These are phyloP conservation scores for Stephania yunnanensis DNA, from an alignment of 164 flowering plant species.

Conservation along the genomic window DNA sequence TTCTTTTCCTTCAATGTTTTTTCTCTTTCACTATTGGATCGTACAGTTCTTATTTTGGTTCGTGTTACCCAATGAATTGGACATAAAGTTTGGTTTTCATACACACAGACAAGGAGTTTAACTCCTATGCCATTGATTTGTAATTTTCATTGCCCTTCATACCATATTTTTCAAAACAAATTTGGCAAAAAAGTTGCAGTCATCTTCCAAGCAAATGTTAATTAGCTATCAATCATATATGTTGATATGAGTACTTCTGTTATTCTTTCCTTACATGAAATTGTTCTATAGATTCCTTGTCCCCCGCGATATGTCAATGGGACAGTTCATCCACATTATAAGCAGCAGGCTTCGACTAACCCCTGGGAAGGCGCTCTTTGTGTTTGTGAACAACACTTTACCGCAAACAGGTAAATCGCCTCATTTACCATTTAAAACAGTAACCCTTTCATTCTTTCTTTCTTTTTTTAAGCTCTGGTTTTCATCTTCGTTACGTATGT, in stretches of 20 bases:
- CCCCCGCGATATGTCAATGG: constrained; percentile 94
- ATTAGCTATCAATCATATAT: too few relatives aligned
- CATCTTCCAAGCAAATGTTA: too few relatives aligned
- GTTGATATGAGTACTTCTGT: background rate
- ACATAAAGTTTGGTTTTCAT: background rate
- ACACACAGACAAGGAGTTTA: background rate
- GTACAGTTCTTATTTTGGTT: background rate
- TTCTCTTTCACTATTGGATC: background rate
- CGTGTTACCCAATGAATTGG: background rate
- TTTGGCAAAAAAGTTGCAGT: too few relatives aligned
- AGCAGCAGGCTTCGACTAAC: constrained; percentile 67
- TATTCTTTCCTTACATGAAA: background rate
- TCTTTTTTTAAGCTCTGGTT: background rate
- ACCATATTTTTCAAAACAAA: too few relatives aligned
- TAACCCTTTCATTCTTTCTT: background rate
- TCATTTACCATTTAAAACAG: background rate
- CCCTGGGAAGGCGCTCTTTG: constrained; percentile 92
- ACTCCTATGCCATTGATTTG: background rate
- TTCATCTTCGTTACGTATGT: background rate
- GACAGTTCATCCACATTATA: constrained; percentile 84
- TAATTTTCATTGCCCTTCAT: too few relatives aligned
- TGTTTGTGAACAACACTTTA: constrained; percentile 79
- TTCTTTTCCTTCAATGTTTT: background rate
- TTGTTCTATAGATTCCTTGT: constrained; percentile 55
- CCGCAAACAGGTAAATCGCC: constrained; percentile 72